Base-by-base conservation (phyloP, 345 rosid genomes). In the Corchorus olitorius region DNA sequence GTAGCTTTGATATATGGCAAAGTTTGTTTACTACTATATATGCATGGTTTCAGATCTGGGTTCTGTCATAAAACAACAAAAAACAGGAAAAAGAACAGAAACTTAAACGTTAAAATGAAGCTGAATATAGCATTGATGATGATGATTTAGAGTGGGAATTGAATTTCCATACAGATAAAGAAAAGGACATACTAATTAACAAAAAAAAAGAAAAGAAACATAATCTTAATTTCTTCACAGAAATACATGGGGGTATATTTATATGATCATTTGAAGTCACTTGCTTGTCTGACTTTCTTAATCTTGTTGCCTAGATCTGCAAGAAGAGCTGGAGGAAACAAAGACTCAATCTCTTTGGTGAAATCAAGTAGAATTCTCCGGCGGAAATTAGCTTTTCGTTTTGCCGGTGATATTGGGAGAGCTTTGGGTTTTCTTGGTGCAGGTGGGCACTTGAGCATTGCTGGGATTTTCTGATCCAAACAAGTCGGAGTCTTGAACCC, bases 371-470 rank as follows among this genome's bases (percentile, higher is more conserved):
- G 72, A 72, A 85, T 65, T 74, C 82, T 79, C 72, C 65, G 73
- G 65, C 46, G 41, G 74, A 71, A 73, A 27, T 27, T 27, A 49
- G 53, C 33, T 35, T 75, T 77, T 75, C 92, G 75, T 74, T 87
- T 89, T 35, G 56, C 55, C 27, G 83, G 81, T 27, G 19, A 3
- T 17, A n/a, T 22, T 6, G 88, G 86, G 27, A 33, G 54, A 7
- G 90, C 53, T 83, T 88, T 90, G 20, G 88, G 92, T 76, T 93
- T 93, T 75, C 84, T 88, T 34, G 98, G 98, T 12, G 97, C 89
- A 58, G 90, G 89, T 49, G 97, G 97, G 16, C 90, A 86, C 65
- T 73, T 76, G 14, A 61, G 82, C 19, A 79, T 27, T 14, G 37
- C 74, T 0, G 86, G 88, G 4, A 82, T 83, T 73, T 76, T 87